Evolutionary conservation across 177 flowering plant species (phyloP).

Genomic region (Telopea speciosissima): DNA sequence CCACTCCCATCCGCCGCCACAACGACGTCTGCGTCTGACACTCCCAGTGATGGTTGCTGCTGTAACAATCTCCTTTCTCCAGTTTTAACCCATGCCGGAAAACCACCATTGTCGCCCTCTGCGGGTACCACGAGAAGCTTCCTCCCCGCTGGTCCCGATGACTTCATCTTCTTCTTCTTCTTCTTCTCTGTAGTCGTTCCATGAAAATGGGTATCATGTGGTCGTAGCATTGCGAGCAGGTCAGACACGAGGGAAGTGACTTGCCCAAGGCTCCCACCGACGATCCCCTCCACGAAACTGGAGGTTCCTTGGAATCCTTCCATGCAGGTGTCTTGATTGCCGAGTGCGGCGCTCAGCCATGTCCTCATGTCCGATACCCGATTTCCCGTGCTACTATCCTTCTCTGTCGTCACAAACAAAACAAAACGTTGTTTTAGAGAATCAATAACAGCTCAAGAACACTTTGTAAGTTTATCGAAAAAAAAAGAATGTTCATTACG

Average conservation of each 20-base stretch:
- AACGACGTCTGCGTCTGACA: slow-evolving; percentile 31
- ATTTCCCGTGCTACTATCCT: slow-evolving; percentile 12
- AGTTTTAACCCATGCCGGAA: slow-evolving; percentile 50
- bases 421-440: too few relatives aligned
- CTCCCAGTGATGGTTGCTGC: slow-evolving; percentile 12
- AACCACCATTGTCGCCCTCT: slow-evolving; percentile 6
- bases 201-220: too few relatives aligned
- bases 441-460: too few relatives aligned
- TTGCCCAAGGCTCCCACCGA: slow-evolving; percentile 14
- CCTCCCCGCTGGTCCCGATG: slow-evolving; percentile 4
- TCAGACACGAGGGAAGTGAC: slow-evolving; percentile 21
- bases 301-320: slow-evolving; percentile 60
- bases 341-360: slow-evolving; percentile 67
- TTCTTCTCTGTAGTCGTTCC: neutral
- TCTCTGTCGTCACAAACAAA: slow-evolving; percentile 1
- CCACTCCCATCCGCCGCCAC: slow-evolving; percentile 83
- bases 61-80: slow-evolving; percentile 44
- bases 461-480: too few relatives aligned
- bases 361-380: slow-evolving; percentile 36
- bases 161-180: neutral
- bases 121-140: neutral
- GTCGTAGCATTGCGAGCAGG: slow-evolving; percentile 27
- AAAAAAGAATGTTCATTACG: too few relatives aligned
- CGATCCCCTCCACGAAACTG: slow-evolving; percentile 14
- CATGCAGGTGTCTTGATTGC: slow-evolving; percentile 64